These are phyloP conservation scores for Coemansia sp. DNA, from an alignment of 192 early-diverging fungal genomes.

Conservation along the genomic window DNA sequence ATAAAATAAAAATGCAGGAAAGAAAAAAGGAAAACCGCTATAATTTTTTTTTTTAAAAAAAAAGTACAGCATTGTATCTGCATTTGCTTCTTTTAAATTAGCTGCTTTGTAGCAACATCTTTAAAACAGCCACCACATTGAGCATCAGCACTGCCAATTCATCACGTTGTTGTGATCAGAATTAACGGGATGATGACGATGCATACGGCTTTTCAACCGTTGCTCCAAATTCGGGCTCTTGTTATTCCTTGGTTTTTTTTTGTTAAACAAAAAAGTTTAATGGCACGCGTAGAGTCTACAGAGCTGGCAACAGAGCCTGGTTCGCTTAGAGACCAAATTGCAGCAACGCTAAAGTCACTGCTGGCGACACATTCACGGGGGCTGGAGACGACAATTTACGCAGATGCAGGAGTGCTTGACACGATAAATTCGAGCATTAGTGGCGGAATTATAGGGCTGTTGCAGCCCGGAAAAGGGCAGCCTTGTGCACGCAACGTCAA, in stretches of 20 bases:
- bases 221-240: background rate
- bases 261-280: background rate
- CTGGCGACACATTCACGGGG: slow-evolving; percentile 28
- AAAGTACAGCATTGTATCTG: too few species aligned
- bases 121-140: too few species aligned
- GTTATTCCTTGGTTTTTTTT: background rate
- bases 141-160: too few species aligned
- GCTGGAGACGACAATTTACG: slow-evolving; percentile 42
- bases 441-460: slow-evolving; percentile 21
- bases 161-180: background rate
- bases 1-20: too few species aligned
- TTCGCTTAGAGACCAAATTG: slow-evolving; percentile 14
- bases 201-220: background rate
- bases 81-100: too few species aligned
- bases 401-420: slow-evolving; percentile 26
- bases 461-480: background rate
- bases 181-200: background rate
- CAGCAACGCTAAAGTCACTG: slow-evolving; percentile 2
- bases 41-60: too few species aligned
- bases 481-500: slow-evolving; percentile 23
- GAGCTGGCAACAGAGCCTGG: background rate
- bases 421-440: slow-evolving; percentile 19
- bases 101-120: too few species aligned
- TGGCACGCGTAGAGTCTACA: background rate
- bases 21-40: too few species aligned